Evolutionary conservation across 2,329 filamentous ascomycete genomes (phyloP).

Genomic region (Phialophora tarda): DNA sequence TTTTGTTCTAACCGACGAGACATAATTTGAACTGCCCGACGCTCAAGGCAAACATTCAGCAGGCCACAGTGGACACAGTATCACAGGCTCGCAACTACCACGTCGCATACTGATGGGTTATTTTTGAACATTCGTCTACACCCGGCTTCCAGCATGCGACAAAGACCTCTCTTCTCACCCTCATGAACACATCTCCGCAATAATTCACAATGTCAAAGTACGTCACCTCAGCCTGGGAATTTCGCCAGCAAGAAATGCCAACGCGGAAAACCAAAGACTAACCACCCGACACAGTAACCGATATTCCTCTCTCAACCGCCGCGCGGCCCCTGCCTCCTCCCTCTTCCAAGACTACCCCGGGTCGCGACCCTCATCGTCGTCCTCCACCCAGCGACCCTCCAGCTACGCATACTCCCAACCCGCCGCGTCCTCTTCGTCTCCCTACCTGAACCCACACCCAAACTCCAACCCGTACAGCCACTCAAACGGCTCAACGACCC

Average conservation of each 20-base stretch:
- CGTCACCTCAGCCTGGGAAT: background rate
- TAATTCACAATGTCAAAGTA: slow-evolving; percentile 32
- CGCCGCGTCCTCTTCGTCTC: slow-evolving; percentile 24
- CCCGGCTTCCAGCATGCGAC: background rate
- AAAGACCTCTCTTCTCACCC: background rate
- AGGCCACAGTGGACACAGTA: background rate
- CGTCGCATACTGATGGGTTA: background rate
- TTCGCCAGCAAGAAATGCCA: background rate
- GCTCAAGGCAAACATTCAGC: background rate
- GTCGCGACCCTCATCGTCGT: slow-evolving; percentile 37
- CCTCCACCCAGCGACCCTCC: slow-evolving; percentile 29
- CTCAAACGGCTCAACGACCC: slow-evolving; percentile 20
- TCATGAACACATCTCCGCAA: slow-evolving; percentile 16
- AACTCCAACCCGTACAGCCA: slow-evolving; percentile 20
- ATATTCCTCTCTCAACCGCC: slow-evolving; percentile 68
- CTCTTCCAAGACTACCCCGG: slow-evolving; percentile 65
- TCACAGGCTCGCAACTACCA: background rate
- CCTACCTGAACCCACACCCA: slow-evolving; percentile 27
- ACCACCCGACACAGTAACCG: slow-evolving; percentile 45
- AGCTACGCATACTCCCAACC: slow-evolving; percentile 31
- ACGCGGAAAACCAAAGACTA: background rate
- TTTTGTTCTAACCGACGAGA: background rate
- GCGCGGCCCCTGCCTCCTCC: slow-evolving; percentile 63
- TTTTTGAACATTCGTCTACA: background rate
- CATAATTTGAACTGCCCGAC: background rate